Conservation (phyloP, 352 stramenopile genomes). For the Phytophthora pseudosyringae region DNA sequence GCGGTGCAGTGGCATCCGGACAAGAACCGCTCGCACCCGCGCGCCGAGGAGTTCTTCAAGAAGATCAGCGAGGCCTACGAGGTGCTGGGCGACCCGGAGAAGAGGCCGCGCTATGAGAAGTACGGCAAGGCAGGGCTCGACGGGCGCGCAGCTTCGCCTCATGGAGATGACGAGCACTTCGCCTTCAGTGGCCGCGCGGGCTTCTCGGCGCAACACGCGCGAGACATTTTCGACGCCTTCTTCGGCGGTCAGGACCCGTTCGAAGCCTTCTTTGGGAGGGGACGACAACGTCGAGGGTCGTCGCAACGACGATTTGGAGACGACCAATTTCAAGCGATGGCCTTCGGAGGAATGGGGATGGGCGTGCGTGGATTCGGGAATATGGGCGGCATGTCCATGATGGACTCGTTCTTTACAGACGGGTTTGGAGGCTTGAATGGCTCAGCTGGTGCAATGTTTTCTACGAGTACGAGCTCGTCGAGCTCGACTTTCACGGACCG, state of each 20-base stretch:
- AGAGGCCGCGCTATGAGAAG: slow-evolving; percentile 61
- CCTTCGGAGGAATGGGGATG: slow-evolving; percentile 40
- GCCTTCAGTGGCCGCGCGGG: slow-evolving; percentile 21
- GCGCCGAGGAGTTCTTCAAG: slow-evolving; percentile 91
- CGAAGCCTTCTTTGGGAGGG: slow-evolving; percentile 53
- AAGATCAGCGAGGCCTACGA: slow-evolving; percentile 91
- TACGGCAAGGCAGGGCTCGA: slow-evolving; percentile 46
- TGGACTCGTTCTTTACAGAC: slow-evolving; percentile 60
- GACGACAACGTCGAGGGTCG: slow-evolving; percentile 24
- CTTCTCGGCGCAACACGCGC: slow-evolving; percentile 64
- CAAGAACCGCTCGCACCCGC: slow-evolving; percentile 88
- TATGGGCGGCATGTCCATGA: slow-evolving; percentile 43
- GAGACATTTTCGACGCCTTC: slow-evolving; percentile 79
- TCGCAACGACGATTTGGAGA: slow-evolving; percentile 25
- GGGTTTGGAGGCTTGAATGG: slow-evolving; percentile 30
- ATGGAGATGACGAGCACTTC: slow-evolving; percentile 30
- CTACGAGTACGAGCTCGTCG: slow-evolving; percentile 62
- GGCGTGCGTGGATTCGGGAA: slow-evolving; percentile 44
- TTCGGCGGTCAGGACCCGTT: slow-evolving; percentile 70
- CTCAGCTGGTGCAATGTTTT: slow-evolving; percentile 20
- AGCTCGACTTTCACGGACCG: slow-evolving; percentile 74
- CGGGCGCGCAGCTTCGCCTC: neutral
- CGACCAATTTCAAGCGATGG: slow-evolving; percentile 46
- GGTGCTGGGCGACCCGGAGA: slow-evolving; percentile 78
- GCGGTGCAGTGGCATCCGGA: slow-evolving; percentile 94